Conservation (phyloP, 2,329 filamentous ascomycete species). For the Aspergillus latus region DNA sequence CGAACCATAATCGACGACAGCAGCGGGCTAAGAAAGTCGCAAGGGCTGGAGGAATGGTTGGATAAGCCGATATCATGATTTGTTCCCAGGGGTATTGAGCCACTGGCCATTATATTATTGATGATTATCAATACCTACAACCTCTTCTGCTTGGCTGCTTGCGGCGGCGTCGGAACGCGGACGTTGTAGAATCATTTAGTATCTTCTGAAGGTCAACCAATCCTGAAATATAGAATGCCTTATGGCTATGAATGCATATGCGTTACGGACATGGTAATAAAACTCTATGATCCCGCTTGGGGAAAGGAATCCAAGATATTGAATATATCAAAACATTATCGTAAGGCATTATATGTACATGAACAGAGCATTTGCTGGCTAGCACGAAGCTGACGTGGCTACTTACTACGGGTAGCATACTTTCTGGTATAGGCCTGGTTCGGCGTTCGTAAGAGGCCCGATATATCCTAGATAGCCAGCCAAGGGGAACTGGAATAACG, state of each 20-base stretch:
- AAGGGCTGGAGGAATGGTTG: constrained; percentile 50
- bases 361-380: neutral
- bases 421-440: neutral
- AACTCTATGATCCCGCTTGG: no score
- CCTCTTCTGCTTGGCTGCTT: neutral
- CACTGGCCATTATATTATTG: neutral
- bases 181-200: no score
- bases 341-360: constrained; percentile 16
- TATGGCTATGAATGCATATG: neutral
- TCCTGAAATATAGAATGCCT: no score
- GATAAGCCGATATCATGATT: constrained; percentile 12
- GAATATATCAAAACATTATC: constrained; percentile 7
- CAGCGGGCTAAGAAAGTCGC: constrained; percentile 63
- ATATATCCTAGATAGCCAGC: constrained; percentile 9
- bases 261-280: neutral
- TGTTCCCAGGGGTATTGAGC: neutral
- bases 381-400: neutral
- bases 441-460: constrained; percentile 21
- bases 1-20: constrained; percentile 84
- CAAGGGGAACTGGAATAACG: neutral
- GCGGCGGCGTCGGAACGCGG: no score
- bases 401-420: neutral
- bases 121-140: neutral
- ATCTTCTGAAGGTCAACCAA: no score
- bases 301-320: neutral